Evolutionary conservation across 805 yeast species (phyloP), one percentile per base, ranked within the genome.

Genomic region (Wilhelminamyces savonicus): DNA sequence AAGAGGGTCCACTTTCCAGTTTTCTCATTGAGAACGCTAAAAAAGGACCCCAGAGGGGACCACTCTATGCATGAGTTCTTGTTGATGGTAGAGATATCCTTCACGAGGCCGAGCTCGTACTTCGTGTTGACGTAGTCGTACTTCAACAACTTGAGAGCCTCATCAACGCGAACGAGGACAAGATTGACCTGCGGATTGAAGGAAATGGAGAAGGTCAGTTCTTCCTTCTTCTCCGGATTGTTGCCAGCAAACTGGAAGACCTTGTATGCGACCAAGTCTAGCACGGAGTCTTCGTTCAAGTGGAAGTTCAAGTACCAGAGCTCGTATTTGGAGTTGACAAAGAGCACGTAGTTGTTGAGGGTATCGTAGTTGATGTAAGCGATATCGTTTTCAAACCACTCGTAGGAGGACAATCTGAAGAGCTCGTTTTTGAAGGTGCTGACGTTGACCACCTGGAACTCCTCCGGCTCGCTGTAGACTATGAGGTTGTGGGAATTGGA

Each of bases 401-500:
- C 46, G 23, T 40, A 44, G n/a, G 48, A 58, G 4, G 46, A 31
- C 16, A 62, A 37, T 10, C 43, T 31, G 15, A 53, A 37, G 2
- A 57, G 35, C 18, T 54, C 52, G 31, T 46, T 59, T 13, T 52
- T 51, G 30, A 55, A 52, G 2, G 51, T 44, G 15, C 50, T 49
- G 20, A 60, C 34, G 39, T 65, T 60, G 27, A 62, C 43, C 2
- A 62, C 28, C 37, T 64, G 70, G 18, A 64, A 36, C 32, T 44
- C 43, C 21, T 42, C 37, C 22, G 44, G 41, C 15, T 30, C 24
- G 30, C 52, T 62, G 39, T 43, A 51, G 11, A 62, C 43, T 11
- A 62, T 43, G 30, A 65, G 39, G 37, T 56, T 56, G 35, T 62
- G 67, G 21, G 68, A 60, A 35, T 61, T 59, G 16, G 52, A 47